Base-by-base conservation (phyloP, 192 early-diverging fungal genomes). In the Entophlyctis helioformis region DNA sequence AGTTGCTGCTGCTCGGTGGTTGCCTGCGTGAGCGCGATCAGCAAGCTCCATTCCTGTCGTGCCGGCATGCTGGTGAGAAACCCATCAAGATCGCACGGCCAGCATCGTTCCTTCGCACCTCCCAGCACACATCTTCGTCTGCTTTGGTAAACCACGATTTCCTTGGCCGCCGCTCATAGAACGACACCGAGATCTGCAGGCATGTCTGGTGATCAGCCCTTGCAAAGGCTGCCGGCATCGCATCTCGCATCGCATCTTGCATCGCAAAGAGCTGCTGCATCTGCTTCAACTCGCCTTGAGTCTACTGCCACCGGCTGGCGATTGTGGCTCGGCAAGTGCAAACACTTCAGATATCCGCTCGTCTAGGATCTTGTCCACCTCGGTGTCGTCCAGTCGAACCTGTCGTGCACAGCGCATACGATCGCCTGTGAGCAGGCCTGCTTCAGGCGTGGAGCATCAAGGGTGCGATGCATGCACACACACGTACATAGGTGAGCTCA, bases 21-120 rank as follows among this genome's bases (percentile, higher is more conserved):
- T 21, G 59, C 35, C 15, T 57, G 51, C 33, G 52, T 34, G 19
- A 62, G 23, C 6, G 37, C 12, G 13, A 66, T 38, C 0, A 44
- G 42, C 6, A 66, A 31, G 2, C 43, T 56, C 64, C 64, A 66
- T 53, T 61, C 42, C 64, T 66, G n/a, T n/a, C n/a, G n/a, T n/a
- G n/a, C n/a, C n/a, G n/a, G n/a, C n/a, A n/a, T n/a, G n/a, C n/a
- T n/a, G n/a, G n/a, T n/a, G n/a, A n/a, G n/a, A n/a, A n/a, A n/a
- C n/a, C n/a, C n/a, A n/a, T n/a, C n/a, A n/a, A n/a, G n/a, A n/a
- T n/a, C n/a, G n/a, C n/a, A n/a, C n/a, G n/a, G n/a, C n/a, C n/a
- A n/a, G n/a, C n/a, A n/a, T n/a, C n/a, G n/a, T n/a, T n/a, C n/a
- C n/a, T 13, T 19, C 28, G 25, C 46, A 66, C 64, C 64, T 66